Base-by-base conservation (phyloP, 306 rosid species). In the Glycyrrhiza uralensis region DNA sequence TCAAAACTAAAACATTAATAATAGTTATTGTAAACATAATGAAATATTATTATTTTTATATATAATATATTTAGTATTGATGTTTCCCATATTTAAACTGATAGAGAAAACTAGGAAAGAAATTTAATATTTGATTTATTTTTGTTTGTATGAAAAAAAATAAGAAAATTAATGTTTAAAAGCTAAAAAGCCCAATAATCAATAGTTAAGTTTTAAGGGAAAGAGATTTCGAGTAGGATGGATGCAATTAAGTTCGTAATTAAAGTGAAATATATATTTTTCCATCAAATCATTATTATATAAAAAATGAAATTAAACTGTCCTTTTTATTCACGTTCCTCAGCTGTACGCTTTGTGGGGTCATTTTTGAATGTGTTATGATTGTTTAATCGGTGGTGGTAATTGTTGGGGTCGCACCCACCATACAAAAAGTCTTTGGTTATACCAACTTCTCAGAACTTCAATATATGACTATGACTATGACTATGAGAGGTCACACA, bases 361-460 rank as follows among this genome's bases (percentile, higher is more conserved):
- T 26, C 17, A 13, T 0, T 55, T 44, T 22, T 39, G 33, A 66
- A 71, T 61, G 71, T 58, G 70, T 11, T 33, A 58, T 67, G 65
- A 59, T 68, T 12, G 44, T 38, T 36, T 12, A 69, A 77, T 69
- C 38, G 66, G 72, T 44, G 81, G 76, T 59, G 49, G 39, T 36
- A 28, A 71, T 30, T 49, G 81, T 28, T 49, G 76, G 71, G 19
- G 49, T 69, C 8, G 57, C 64, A 59, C 46, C 81, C 38, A 77
- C 81, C 26, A 35, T 18, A 60, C 18, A 66, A 58, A 69, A 64
- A 59, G 76, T 69, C 76, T 69, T 68, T 70, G 56, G 14, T 58
- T 69, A n/a, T 59, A 76, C 76, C 71, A 77, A 77, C 71, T 59
- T 68, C 70, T 46, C n/a, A 22, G 2, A 23, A 44, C 18, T 65